A percentile compares a stretch with the other conserved stretches of the same genome.
phyloP scores from a whole-genome alignment of 768 basidiomycete genomes.

The Auricularia sp. region DNA sequence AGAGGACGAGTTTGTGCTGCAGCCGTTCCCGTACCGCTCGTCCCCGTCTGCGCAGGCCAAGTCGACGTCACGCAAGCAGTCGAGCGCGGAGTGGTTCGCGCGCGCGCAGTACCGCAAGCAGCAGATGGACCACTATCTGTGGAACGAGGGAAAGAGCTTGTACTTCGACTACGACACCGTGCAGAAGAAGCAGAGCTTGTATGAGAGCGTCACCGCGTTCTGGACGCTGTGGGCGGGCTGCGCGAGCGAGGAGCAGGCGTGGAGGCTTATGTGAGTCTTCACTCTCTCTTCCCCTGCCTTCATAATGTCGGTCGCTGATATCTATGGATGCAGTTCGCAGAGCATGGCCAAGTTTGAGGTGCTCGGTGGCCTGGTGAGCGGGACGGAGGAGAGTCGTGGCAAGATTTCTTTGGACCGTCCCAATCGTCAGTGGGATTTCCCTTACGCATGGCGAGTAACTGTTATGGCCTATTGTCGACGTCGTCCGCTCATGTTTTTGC shows the following conservation, averaged over 20 bases:
- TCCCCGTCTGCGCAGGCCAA: slow-evolving; percentile 60
- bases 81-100: slow-evolving; percentile 85
- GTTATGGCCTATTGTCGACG: slow-evolving; percentile 5
- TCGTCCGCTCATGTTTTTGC: neutral
- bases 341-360: slow-evolving; percentile 95
- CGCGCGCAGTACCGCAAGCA: slow-evolving; percentile 76
- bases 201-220: slow-evolving; percentile 93
- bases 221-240: slow-evolving; percentile 98
- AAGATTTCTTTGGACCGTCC: slow-evolving; percentile 93
- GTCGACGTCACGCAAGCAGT: slow-evolving; percentile 53
- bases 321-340: slow-evolving; percentile 43
- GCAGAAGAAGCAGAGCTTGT: slow-evolving; percentile 81
- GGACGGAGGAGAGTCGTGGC: slow-evolving; percentile 92
- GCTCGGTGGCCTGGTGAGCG: slow-evolving; percentile 88
- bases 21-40: slow-evolving; percentile 82
- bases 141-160: slow-evolving; percentile 91
- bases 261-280: slow-evolving; percentile 76
- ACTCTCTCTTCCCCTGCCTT: slow-evolving; percentile 4
- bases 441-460: slow-evolving; percentile 43
- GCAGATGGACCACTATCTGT: slow-evolving; percentile 86
- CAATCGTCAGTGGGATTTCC: slow-evolving; percentile 98
- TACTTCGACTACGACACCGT: slow-evolving; percentile 97
- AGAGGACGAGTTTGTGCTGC: slow-evolving; percentile 83
- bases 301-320: slow-evolving; percentile 5
- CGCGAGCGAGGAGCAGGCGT: slow-evolving; percentile 90